These are phyloP conservation scores for Ehretia macrophylla DNA, from an alignment of 257 asterid species.

Conservation along the genomic window DNA sequence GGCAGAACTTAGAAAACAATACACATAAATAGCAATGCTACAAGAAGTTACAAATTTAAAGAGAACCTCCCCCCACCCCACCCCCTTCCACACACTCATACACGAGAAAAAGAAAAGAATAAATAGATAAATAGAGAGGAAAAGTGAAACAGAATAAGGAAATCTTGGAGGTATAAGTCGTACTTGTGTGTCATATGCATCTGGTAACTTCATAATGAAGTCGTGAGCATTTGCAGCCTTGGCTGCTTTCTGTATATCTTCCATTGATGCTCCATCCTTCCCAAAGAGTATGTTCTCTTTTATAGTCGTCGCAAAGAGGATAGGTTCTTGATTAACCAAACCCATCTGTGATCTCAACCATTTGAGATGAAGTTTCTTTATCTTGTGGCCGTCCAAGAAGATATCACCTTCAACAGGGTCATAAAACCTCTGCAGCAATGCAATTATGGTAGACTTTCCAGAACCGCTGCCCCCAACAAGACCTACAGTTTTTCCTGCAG, in stretches of 20 bases:
- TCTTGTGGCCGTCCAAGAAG: constrained; percentile 50
- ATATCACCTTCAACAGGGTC: constrained; percentile 65
- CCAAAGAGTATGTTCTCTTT: constrained; percentile 69
- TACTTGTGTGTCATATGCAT: constrained; percentile 73
- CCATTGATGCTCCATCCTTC: constrained; percentile 59
- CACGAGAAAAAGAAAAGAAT: neutral
- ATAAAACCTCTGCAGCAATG: constrained; percentile 74
- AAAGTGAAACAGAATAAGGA: neutral
- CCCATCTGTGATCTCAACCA: constrained; percentile 82
- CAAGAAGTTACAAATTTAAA: too few species aligned
- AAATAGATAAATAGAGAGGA: neutral
- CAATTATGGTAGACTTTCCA: constrained; percentile 81
- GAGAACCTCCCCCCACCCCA: neutral
- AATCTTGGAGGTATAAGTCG: constrained; percentile 56
- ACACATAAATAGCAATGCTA: too few species aligned
- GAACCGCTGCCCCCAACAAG: constrained; percentile 93
- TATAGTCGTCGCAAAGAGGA: constrained; percentile 64
- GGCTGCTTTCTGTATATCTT: constrained; percentile 40
- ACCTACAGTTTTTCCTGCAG: constrained; percentile 72
- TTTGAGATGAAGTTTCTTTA: constrained; percentile 46
- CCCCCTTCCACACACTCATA: neutral
- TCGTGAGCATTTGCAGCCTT: constrained; percentile 79
- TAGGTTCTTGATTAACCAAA: constrained; percentile 73
- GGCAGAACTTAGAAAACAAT: constrained; percentile 28
- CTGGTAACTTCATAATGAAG: constrained; percentile 49